Evolutionary conservation across 345 rosid genomes (phyloP).

Genomic region (Rubroshorea leprosula): DNA sequence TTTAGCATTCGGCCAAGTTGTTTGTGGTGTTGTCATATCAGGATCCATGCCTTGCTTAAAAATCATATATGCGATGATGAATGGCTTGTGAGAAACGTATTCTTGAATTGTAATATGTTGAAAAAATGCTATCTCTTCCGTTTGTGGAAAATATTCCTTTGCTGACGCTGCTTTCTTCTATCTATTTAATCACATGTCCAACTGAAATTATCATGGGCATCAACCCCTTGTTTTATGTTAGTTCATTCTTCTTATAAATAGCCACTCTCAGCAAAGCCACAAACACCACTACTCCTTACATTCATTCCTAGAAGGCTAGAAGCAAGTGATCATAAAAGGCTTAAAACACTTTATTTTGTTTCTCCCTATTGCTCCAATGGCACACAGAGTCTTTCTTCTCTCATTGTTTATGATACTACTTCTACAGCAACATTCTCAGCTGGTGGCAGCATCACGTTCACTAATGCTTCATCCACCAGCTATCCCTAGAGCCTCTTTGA

Average conservation of each 20-base stretch:
- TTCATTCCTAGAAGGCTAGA: background rate
- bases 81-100: slow-evolving; percentile 19
- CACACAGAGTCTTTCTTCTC: slow-evolving; percentile 10
- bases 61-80: slow-evolving; percentile 9
- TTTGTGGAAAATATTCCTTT: slow-evolving; percentile 34
- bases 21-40: slow-evolving; percentile 36
- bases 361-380: slow-evolving; percentile 16
- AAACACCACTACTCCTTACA: background rate
- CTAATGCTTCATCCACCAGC: slow-evolving; percentile 23
- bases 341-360: background rate
- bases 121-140: slow-evolving; percentile 12
- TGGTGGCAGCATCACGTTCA: slow-evolving; percentile 20
- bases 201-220: slow-evolving; percentile 22
- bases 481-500: background rate
- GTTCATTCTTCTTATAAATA: slow-evolving; percentile 26
- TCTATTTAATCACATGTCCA: slow-evolving; percentile 6
- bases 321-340: background rate
- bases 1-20: slow-evolving; percentile 10
- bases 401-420: slow-evolving; percentile 19
- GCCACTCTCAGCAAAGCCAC: background rate
- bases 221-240: slow-evolving; percentile 18
- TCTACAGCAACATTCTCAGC: slow-evolving; percentile 11
- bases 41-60: slow-evolving; percentile 17
- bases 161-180: slow-evolving; percentile 6
- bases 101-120: slow-evolving; percentile 5